These are phyloP conservation scores for Eutypella sp. DNA, from an alignment of 2,329 filamentous ascomycete species.

Conservation along the genomic window DNA sequence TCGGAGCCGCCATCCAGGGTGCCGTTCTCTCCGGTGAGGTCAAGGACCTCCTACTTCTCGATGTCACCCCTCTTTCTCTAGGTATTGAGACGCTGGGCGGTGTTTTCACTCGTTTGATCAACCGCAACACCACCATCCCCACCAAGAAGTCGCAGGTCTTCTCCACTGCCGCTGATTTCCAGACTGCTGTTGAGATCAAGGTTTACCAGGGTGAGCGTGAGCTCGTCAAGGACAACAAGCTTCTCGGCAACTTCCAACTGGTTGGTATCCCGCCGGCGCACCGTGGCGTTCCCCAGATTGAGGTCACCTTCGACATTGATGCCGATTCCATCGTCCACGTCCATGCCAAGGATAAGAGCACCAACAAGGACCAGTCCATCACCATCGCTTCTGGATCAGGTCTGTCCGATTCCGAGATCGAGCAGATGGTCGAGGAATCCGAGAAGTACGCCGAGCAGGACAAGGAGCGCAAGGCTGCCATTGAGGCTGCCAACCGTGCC, in stretches of 20 bases:
- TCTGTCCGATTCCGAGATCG: conserved; percentile 90
- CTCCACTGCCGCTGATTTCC: conserved; percentile 96
- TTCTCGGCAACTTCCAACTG: conserved; percentile 98
- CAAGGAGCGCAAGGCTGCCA: conserved; percentile 93
- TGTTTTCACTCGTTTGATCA: conserved; percentile 97
- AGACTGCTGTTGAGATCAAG: conserved; percentile 99
- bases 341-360: conserved; percentile 97
- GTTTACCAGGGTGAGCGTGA: conserved; percentile 99
- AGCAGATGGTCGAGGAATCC: conserved; percentile 96
- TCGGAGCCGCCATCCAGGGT: conserved; percentile 95
- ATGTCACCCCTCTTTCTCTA: conserved; percentile 92
- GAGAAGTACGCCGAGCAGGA: conserved; percentile 94
- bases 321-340: conserved; percentile 98
- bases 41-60: conserved; percentile 89
- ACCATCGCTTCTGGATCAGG: conserved; percentile 97
- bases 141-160: conserved; percentile 99
- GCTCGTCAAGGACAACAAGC: conserved; percentile 97
- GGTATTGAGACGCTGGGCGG: conserved; percentile 98
- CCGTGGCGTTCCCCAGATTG: conserved; percentile 91
- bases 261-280: conserved; percentile 94
- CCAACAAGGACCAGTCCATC: conserved; percentile 99
- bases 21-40: conserved; percentile 95
- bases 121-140: conserved; percentile 97
- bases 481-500: conserved; percentile 95
- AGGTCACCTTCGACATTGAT: conserved; percentile 98